A percentile compares a stretch with the other conserved stretches of the same genome.
Conservation (phyloP, 2,329 filamentous ascomycete genomes). For the Beauveria sp. region DNA sequence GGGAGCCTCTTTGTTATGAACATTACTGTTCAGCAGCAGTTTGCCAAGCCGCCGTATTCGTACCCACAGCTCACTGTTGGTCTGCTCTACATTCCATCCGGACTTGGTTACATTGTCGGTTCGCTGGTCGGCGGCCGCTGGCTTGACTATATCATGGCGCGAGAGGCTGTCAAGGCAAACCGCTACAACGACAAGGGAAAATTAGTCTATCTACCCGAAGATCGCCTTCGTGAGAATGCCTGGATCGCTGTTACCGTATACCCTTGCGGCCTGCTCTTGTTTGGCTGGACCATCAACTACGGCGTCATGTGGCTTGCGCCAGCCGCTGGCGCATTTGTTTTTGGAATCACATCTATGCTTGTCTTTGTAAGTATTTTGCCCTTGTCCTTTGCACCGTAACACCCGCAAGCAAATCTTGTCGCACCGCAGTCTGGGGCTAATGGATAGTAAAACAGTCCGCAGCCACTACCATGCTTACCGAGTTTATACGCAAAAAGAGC, state of each 20-base stretch:
- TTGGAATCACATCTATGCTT: slow-evolving; percentile 67
- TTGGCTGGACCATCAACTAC: slow-evolving; percentile 65
- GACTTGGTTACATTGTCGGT: slow-evolving; percentile 62
- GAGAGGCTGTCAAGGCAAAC: slow-evolving; percentile 62
- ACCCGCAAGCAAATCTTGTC: too few relatives aligned
- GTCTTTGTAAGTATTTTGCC: slow-evolving; percentile 49
- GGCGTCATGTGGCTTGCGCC: slow-evolving; percentile 58
- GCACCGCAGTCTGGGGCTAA: too few relatives aligned
- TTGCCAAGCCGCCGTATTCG: slow-evolving; percentile 58
- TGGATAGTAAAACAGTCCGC: slow-evolving; percentile 31
- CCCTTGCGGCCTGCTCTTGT: slow-evolving; percentile 63
- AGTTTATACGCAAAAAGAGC: slow-evolving; percentile 67
- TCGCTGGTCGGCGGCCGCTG: slow-evolving; percentile 65
- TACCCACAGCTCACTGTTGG: slow-evolving; percentile 64
- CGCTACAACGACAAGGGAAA: slow-evolving; percentile 60
- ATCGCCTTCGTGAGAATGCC: slow-evolving; percentile 75
- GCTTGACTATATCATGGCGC: slow-evolving; percentile 75
- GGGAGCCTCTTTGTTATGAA: slow-evolving; percentile 70
- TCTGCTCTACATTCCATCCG: slow-evolving; percentile 68
- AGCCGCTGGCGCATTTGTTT: slow-evolving; percentile 61
- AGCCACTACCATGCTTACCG: slow-evolving; percentile 75
- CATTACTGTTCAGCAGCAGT: slow-evolving; percentile 65
- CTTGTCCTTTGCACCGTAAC: not conserved
- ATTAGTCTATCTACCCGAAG: slow-evolving; percentile 65
- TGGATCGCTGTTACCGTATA: slow-evolving; percentile 67